Evolutionary conservation across 495 filamentous ascomycete species (phyloP), one percentile per base, ranked within the genome.

Genomic region (Jackrogersella minutella): DNA sequence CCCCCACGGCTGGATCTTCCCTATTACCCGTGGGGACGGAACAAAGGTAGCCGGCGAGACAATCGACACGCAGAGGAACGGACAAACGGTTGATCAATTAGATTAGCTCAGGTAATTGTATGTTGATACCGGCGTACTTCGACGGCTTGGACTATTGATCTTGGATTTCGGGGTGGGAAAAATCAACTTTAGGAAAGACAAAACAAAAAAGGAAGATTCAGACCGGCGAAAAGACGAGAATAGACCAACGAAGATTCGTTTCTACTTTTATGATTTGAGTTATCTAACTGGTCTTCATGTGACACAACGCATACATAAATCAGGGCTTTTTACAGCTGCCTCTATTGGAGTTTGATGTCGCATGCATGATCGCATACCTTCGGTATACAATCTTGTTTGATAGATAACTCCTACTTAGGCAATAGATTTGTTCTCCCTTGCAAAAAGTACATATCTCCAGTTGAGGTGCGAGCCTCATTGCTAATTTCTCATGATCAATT

Each of bases 1-100:
- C 73, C 76, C 74, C 30, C 90, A 92, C 62, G 88, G 88, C 1
- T 98, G 94, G 95, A 76, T 84, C 43, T 78, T 82, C 34, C 71
- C 77, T 54, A 87, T 92, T 1, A 71, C 74, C 22, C 78, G 84
- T 58, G 77, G 76, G 50, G 81, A 85, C 49, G 75, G 78, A 1
- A 76, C 72, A 44, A 78, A 79, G 36, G 74, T 76, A 17, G 47
- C 66, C 8, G 71, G 66, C 2, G 68, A 70, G 66, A 62, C 36
- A 19, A 54, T 58, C 24, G 61, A 55, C 22, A 8, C 52, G n/a
- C 24, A 62, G 14, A 41, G 30, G 19, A 69, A 73, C 22, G 67
- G 63, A 7, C 57, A 73, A 58, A 77, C 74, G 1, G 66, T 79
- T 33, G 79, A 79, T 36, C 75, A 80, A 69, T 69, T 79, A 14